Base-by-base conservation (phyloP, 805 yeast genomes). In the Candida yuanshanica region DNA sequence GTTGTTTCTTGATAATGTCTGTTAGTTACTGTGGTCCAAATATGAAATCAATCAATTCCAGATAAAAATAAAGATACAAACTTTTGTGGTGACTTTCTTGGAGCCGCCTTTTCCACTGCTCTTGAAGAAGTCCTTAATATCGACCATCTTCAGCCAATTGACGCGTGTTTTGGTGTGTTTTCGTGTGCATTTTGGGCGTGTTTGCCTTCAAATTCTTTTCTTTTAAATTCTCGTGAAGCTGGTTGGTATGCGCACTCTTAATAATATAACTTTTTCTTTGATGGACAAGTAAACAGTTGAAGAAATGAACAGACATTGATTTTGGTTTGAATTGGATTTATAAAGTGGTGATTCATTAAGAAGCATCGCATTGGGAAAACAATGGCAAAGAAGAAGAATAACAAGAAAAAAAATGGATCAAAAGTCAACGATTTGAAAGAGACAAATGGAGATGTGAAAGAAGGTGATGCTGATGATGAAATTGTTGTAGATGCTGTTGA, bases 51-150 rank as follows among this genome's bases (percentile, higher is more conserved):
- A n/a, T n/a, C n/a, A n/a, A n/a, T n/a, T n/a, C n/a, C n/a, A n/a
- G n/a, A n/a, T n/a, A n/a, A n/a, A n/a, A n/a, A n/a, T n/a, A n/a
- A n/a, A n/a, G n/a, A n/a, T n/a, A n/a, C n/a, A n/a, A n/a, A n/a
- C n/a, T n/a, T n/a, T n/a, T n/a, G n/a, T n/a, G n/a, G n/a, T n/a
- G n/a, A n/a, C n/a, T n/a, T n/a, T 33, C 45, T 45, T 23, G 45
- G 40, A 3, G 49, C 23, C 3, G 41, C 18, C 22, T 43, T 47
- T 35, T 40, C 39, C 43, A 3, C 35, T 14, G 4, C 38, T 51
- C 10, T 65, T 64, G 43, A 68, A 68, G 53, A 65, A 68, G 38
- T 65, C 67, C 20, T 64, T 55, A 43, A 68, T 67, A 49, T 65
- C 65, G 33, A 65, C 69, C 70, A 33, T 36, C 6, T 5, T 14